These are phyloP conservation scores for Monilinia polystroma DNA, from an alignment of 2,329 filamentous ascomycete species.

Conservation along the genomic window DNA sequence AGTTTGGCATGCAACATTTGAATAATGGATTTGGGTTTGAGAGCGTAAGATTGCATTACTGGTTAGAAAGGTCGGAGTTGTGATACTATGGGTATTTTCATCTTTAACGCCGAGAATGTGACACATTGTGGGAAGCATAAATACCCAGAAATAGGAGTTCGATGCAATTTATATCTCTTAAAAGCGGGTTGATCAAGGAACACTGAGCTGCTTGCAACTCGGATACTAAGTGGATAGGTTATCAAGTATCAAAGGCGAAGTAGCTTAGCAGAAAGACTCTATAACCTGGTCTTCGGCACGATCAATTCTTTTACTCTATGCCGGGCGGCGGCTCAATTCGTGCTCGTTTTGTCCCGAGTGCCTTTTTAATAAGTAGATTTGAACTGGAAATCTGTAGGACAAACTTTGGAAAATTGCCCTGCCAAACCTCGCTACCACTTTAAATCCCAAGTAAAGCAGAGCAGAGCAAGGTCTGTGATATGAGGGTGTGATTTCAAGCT, in stretches of 20 bases:
- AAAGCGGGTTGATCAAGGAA: background rate
- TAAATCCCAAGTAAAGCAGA: background rate
- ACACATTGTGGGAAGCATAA: background rate
- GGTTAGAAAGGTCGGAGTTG: background rate
- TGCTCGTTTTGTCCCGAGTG: background rate
- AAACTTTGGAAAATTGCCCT: background rate
- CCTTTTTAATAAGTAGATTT: background rate
- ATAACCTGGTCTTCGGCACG: background rate
- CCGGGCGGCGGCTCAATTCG: background rate
- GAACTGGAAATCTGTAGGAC: background rate
- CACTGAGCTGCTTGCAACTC: background rate
- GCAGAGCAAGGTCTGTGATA: background rate
- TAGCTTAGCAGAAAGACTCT: background rate
- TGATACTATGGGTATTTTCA: background rate
- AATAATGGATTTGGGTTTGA: background rate
- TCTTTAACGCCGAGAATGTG: background rate
- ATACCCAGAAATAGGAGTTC: background rate
- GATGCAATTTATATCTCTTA: background rate
- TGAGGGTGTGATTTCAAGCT: background rate
- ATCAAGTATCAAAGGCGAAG: background rate
- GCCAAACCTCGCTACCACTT: background rate
- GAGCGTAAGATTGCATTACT: background rate
- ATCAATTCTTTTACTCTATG: background rate
- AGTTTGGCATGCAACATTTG: background rate
- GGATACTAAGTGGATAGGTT: background rate